These are phyloP conservation scores for Rhynchosporium secalis DNA, from an alignment of 2,329 filamentous ascomycete genomes.

Conservation along the genomic window DNA sequence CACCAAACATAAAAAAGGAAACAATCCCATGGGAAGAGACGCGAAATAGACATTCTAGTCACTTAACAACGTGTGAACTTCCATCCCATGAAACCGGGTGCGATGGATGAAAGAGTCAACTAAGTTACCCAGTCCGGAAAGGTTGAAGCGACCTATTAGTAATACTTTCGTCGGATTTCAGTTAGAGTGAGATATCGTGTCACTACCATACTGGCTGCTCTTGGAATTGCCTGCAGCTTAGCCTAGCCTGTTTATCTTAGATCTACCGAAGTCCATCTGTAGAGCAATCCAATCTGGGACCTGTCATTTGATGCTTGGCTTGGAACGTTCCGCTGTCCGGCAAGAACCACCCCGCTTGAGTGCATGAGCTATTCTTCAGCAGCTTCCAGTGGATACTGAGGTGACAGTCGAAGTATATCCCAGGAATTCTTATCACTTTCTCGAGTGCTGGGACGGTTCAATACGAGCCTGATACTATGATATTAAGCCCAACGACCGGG, in stretches of 20 bases:
- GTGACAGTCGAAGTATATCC: constrained; percentile 1
- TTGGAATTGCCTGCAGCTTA: constrained; percentile 1
- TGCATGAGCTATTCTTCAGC: constrained; percentile 10
- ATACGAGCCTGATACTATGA: not conserved
- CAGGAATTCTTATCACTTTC: not conserved
- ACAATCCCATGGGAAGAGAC: not conserved
- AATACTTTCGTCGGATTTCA: constrained; percentile 7
- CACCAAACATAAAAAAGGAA: not conserved
- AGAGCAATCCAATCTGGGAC: not conserved
- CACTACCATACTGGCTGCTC: constrained; percentile 10
- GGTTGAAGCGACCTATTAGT: not conserved
- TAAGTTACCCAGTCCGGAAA: not conserved
- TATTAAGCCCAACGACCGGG: not conserved
- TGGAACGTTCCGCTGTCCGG: constrained; percentile 10
- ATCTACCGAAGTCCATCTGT: not conserved
- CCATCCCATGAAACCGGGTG: no score
- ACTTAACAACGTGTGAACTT: not conserved
- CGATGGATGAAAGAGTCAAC: not conserved
- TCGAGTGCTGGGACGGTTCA: not conserved
- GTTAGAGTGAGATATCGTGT: constrained; percentile 1
- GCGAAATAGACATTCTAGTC: not conserved
- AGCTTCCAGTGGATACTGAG: not conserved
- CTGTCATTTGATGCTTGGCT: constrained; percentile 1
- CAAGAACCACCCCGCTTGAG: constrained; percentile 4
- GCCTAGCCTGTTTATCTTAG: not conserved